These are phyloP conservation scores for Rhizopogon vinicolor DNA, from an alignment of 768 basidiomycete species.

Conservation along the genomic window DNA sequence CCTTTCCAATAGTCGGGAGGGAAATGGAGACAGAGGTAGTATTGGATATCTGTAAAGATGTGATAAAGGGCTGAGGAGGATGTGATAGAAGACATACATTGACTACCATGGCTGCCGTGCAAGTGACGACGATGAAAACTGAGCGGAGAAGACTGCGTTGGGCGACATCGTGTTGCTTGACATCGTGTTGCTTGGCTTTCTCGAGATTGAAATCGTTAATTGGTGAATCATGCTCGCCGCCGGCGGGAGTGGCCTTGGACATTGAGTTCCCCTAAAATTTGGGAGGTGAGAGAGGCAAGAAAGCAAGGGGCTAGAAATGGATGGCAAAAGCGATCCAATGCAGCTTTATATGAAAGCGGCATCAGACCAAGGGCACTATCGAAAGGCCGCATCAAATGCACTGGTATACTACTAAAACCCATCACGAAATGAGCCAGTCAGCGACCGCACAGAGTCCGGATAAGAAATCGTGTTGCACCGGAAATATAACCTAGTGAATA, in stretches of 20 bases:
- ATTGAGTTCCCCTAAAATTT: conserved; percentile 1
- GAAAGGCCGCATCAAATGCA: neutral
- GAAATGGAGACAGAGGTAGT: conserved; percentile 45
- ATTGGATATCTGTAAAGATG: conserved; percentile 21
- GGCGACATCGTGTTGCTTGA: neutral
- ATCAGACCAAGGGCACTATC: too few relatives aligned
- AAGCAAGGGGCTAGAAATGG: neutral
- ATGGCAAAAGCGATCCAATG: neutral
- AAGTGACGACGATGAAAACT: conserved; percentile 29
- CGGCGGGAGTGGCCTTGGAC: neutral
- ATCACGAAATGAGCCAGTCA: neutral
- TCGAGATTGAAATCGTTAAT: conserved; percentile 8
- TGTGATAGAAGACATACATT: conserved; percentile 21
- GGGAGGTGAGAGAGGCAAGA: neutral
- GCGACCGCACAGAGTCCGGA: too few relatives aligned
- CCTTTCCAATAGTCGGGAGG: conserved; percentile 46
- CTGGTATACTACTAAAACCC: neutral
- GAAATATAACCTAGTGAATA: too few relatives aligned
- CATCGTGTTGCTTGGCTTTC: neutral
- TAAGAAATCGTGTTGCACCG: too few relatives aligned
- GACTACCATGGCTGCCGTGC: conserved; percentile 35
- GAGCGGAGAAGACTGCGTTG: conserved; percentile 21
- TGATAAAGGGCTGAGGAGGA: neutral
- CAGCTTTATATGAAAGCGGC: neutral
- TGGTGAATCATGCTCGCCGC: conserved; percentile 9